phyloP scores from a whole-genome alignment of 2,329 filamentous ascomycete species.

The Colletotrichum simmondsii region DNA sequence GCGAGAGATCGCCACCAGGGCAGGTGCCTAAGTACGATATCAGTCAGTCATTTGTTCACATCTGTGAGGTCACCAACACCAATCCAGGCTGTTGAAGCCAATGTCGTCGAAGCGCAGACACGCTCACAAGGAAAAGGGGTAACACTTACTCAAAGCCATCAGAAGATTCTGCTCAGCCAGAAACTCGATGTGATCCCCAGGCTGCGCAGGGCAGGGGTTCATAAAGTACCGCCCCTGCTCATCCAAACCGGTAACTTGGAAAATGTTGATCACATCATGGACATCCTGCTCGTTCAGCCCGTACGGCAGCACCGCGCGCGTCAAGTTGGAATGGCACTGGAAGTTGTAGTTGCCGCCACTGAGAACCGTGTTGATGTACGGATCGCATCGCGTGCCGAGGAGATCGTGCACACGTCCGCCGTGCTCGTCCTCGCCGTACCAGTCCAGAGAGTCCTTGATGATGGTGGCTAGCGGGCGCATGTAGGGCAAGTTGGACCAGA shows the following conservation, averaged over 20 bases:
- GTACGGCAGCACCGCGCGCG: constrained; percentile 75
- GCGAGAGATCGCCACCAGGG: constrained; percentile 82
- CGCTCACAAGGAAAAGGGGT: neutral
- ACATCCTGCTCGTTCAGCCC: constrained; percentile 79
- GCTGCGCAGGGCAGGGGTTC: constrained; percentile 66
- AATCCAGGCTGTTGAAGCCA: neutral
- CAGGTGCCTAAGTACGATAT: constrained; percentile 69
- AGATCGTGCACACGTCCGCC: constrained; percentile 81
- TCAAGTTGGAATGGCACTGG: constrained; percentile 87
- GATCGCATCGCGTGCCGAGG: constrained; percentile 85
- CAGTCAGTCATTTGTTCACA: neutral
- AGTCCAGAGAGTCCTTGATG: constrained; percentile 71
- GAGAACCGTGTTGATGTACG: constrained; percentile 82
- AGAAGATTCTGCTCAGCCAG: constrained; percentile 83
- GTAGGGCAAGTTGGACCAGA: constrained; percentile 84
- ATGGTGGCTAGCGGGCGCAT: constrained; percentile 81
- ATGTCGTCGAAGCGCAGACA: neutral
- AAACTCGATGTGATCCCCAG: constrained; percentile 76
- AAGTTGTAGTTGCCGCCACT: constrained; percentile 77
- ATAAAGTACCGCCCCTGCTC: constrained; percentile 81
- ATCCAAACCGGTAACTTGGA: constrained; percentile 85
- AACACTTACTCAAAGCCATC: constrained; percentile 60
- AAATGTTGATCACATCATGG: constrained; percentile 88
- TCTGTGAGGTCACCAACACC: no score
- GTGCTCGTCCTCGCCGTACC: constrained; percentile 70